A percentile compares a stretch with the other conserved stretches of the same genome.
Conservation (phyloP, 2,329 filamentous ascomycete species). For the Talaromyces sp. region DNA sequence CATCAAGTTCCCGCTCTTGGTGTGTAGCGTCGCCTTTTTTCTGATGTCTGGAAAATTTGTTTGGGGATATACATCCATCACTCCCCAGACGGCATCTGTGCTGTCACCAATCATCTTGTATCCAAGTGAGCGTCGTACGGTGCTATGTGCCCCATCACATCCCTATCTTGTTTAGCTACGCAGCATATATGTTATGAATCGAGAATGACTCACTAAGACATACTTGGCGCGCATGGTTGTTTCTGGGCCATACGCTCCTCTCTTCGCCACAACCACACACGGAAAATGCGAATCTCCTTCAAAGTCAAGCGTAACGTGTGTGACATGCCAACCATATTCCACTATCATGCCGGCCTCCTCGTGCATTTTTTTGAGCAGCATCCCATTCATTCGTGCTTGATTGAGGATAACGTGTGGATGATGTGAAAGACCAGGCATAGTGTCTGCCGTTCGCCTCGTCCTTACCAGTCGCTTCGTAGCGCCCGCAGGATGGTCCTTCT, state of each 20-base stretch:
- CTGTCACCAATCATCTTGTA: constrained; percentile 56
- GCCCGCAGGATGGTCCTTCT: constrained; percentile 17
- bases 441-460: constrained; percentile 52
- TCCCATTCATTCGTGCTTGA: constrained; percentile 53
- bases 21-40: constrained; percentile 49
- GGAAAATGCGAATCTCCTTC: constrained; percentile 41
- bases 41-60: constrained; percentile 52
- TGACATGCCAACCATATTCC: constrained; percentile 53
- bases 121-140: constrained; percentile 58
- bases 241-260: constrained; percentile 38
- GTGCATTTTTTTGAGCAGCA: constrained; percentile 53
- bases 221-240: constrained; percentile 48
- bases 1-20: constrained; percentile 47
- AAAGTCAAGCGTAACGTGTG: constrained; percentile 19
- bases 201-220: constrained; percentile 43
- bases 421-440: constrained; percentile 51
- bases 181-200: not conserved
- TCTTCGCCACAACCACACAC: constrained; percentile 44
- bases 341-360: constrained; percentile 44
- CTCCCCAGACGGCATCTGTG: constrained; percentile 40
- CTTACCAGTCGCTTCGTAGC: constrained; percentile 37
- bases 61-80: constrained; percentile 51
- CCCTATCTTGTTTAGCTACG: constrained; percentile 23
- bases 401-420: constrained; percentile 57
- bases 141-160: constrained; percentile 65